Percentiles rank a stretch among this genome's conserved stretches.
These are phyloP conservation scores for Ilex asprella DNA, from an alignment of 257 asterid genomes.

Conservation along the genomic window DNA sequence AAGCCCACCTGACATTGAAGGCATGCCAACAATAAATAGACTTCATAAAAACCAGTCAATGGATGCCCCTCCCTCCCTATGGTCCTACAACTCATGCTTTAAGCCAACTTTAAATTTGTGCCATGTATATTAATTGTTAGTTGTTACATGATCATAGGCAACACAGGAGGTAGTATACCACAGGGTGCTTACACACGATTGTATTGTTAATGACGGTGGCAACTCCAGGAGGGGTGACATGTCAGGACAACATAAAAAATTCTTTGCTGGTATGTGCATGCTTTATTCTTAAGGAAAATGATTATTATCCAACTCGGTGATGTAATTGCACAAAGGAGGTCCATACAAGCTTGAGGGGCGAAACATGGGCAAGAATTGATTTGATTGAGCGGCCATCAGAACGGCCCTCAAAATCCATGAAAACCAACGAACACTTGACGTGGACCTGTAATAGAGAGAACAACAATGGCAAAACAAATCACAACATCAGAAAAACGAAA, in stretches of 20 bases:
- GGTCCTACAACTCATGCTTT: background rate
- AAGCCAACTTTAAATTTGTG: slow-evolving; percentile 5
- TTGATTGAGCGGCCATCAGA: slow-evolving; percentile 95
- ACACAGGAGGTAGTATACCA: no score
- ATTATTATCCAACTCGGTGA: slow-evolving; percentile 1
- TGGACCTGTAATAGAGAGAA: slow-evolving; percentile 48
- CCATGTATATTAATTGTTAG: background rate
- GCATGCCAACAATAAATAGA: no score
- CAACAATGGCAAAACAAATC: background rate
- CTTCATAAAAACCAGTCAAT: no score
- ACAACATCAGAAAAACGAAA: no score
- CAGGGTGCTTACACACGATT: background rate
- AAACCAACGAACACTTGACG: slow-evolving; percentile 80
- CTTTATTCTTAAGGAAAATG: background rate
- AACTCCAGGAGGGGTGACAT: background rate
- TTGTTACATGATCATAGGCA: no score
- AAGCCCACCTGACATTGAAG: no score
- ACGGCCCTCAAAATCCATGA: slow-evolving; percentile 97
- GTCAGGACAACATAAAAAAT: no score
- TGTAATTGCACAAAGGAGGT: slow-evolving; percentile 18
- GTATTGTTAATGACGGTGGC: slow-evolving; percentile 1
- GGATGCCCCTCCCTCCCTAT: no score
- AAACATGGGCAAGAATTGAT: slow-evolving; percentile 86
- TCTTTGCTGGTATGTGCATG: no score
- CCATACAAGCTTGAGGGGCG: slow-evolving; percentile 91